Evolutionary conservation across 768 basidiomycete species (phyloP), one percentile per base, ranked within the genome.

Genomic region (Boletus insuetus): DNA sequence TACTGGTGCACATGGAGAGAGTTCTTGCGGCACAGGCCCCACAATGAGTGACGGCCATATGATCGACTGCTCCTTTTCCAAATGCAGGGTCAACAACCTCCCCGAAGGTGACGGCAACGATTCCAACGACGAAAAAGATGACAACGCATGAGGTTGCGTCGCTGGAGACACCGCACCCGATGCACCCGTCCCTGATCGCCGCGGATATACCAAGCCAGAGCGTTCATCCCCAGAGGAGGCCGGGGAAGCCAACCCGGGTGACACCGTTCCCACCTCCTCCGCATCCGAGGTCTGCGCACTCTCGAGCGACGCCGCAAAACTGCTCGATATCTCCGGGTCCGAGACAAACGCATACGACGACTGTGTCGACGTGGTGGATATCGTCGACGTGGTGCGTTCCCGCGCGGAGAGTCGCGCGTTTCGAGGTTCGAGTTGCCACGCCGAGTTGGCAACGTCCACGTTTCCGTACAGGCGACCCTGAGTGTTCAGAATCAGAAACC

Each of bases 31-130:
- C 10, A 82, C 87, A 10, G 90, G 86, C 3, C 32, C 90, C 79
- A 88, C 79, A 47, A 92, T 81, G 35, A 92, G 75, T 7, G 87
- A 87, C 0, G 90, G 90, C 90, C 90, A 92, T 41, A 92, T 91
- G 40, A 84, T 79, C 7, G 88, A 85, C 58, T 86, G 80, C 19
- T 85, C 82, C 69, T 92, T 92, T 67, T 92, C 90, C 62, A 92
- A 68, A 70, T 92, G 88, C 46, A 92, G 73, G 6, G 90, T 92
- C 60, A 92, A 67, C 39, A 92, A 76, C 56, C 86, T 76, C n/a
- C 85, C 86, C 1, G 84, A 77, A 3, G 76, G 73, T 17, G 79
- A 75, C 49, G 84, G 82, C 34, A 87, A 66, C 6, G 88, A 90
- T 58, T 91, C 89, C 50, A 92, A 73, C 4, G 89, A 91, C 16